Percentiles rank a stretch among this genome's conserved stretches.
phyloP scores from a whole-genome alignment of 2,329 filamentous ascomycete genomes.

The Colletotrichum liaoningense region DNA sequence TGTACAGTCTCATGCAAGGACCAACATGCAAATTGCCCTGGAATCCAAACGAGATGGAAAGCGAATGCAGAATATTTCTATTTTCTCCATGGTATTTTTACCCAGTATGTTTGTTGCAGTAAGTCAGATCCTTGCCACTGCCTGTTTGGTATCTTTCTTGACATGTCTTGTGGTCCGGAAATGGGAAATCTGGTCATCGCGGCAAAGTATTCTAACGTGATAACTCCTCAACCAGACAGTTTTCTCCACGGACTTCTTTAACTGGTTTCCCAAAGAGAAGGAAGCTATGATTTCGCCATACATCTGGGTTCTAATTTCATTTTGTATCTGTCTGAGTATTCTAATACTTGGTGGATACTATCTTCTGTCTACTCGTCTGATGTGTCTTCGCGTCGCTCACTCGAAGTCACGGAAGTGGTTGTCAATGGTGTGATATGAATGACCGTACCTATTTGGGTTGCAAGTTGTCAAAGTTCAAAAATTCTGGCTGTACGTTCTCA shows the following conservation, averaged over 20 bases:
- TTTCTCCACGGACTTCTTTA: neutral
- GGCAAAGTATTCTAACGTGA: neutral
- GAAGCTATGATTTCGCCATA: neutral
- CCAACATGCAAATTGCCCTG: neutral
- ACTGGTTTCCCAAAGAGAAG: neutral
- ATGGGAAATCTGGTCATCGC: too few relatives aligned
- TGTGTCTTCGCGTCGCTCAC: neutral
- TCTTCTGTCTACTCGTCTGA: neutral
- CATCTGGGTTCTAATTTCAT: neutral
- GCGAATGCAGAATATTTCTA: neutral
- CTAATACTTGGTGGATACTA: neutral
- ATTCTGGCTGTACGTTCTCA: too few relatives aligned
- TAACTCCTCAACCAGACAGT: neutral
- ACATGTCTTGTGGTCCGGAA: neutral
- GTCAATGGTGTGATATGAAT: neutral
- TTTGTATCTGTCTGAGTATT: neutral
- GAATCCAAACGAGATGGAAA: neutral
- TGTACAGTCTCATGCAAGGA: neutral
- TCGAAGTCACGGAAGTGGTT: neutral
- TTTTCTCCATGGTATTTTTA: neutral
- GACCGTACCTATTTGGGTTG: too few relatives aligned
- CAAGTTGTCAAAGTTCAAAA: too few relatives aligned
- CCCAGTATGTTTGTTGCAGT: neutral
- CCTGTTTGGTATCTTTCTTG: too few relatives aligned
- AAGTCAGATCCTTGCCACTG: neutral